A percentile compares a stretch with the other conserved stretches of the same genome.
These are phyloP conservation scores for Groenewaldozyma sp. DNA, from an alignment of 1,139 yeast genomes.

Conservation along the genomic window DNA sequence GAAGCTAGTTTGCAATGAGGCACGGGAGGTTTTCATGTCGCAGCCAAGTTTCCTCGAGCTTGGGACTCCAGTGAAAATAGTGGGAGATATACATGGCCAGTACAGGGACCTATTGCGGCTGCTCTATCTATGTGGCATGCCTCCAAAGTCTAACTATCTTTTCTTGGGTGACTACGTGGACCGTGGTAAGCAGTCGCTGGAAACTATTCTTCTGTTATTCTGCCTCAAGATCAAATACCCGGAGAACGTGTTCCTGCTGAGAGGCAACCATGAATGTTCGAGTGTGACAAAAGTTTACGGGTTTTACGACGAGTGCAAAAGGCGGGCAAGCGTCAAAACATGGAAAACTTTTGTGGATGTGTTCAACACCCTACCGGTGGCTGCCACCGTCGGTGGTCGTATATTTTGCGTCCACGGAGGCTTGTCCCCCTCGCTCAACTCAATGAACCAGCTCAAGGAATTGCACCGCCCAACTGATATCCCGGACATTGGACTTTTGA, in stretches of 20 bases:
- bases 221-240: slow-evolving; percentile 77
- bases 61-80: slow-evolving; percentile 78
- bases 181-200: slow-evolving; percentile 75
- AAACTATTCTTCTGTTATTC: slow-evolving; percentile 60
- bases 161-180: slow-evolving; percentile 84
- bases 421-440: slow-evolving; percentile 62
- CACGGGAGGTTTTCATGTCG: slow-evolving; percentile 58
- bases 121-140: slow-evolving; percentile 69
- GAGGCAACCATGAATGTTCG: slow-evolving; percentile 85
- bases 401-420: slow-evolving; percentile 91
- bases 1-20: slow-evolving; percentile 53
- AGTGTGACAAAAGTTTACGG: slow-evolving; percentile 79
- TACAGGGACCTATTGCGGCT: slow-evolving; percentile 66
- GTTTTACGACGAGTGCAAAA: slow-evolving; percentile 79
- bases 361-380: slow-evolving; percentile 76
- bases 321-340: slow-evolving; percentile 53
- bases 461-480: slow-evolving; percentile 80
- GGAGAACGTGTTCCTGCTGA: slow-evolving; percentile 69
- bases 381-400: slow-evolving; percentile 77
- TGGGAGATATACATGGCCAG: slow-evolving; percentile 85
- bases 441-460: slow-evolving; percentile 56
- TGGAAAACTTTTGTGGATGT: slow-evolving; percentile 79
- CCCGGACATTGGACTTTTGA: slow-evolving; percentile 72
- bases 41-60: slow-evolving; percentile 72
- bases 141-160: slow-evolving; percentile 68